Evolutionary conservation across 1,139 yeast species (phyloP).

Genomic region (Kodamaea ohmeri): DNA sequence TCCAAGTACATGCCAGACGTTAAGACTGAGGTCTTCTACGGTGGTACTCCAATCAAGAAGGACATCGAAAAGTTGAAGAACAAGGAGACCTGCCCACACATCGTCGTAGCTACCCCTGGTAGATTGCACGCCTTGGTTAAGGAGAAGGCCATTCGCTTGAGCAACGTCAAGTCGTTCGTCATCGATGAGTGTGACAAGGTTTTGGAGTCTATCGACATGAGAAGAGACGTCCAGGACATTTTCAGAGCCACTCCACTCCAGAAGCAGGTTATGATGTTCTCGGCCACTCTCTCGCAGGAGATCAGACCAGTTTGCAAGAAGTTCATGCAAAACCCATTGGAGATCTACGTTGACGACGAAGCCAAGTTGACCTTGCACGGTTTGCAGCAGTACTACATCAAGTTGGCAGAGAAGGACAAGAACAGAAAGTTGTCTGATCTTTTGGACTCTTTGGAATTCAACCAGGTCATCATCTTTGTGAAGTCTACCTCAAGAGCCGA

Average conservation of each 20-base stretch:
- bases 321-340: slow-evolving; percentile 97
- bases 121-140: slow-evolving; percentile 92
- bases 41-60: slow-evolving; percentile 86
- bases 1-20: slow-evolving; percentile 99
- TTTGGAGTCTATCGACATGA: slow-evolving; percentile 87
- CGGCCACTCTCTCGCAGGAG: slow-evolving; percentile 92
- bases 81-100: slow-evolving; percentile 94
- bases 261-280: slow-evolving; percentile 99
- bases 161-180: slow-evolving; percentile 90
- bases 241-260: slow-evolving; percentile 98
- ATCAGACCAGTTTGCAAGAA: slow-evolving; percentile 96
- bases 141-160: slow-evolving; percentile 83
- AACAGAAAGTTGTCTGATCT: slow-evolving; percentile 90
- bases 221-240: slow-evolving; percentile 97
- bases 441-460: slow-evolving; percentile 91
- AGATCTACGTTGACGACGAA: slow-evolving; percentile 96
- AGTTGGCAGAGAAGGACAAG: slow-evolving; percentile 87
- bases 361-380: slow-evolving; percentile 97
- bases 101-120: slow-evolving; percentile 98
- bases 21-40: slow-evolving; percentile 93
- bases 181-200: slow-evolving; percentile 99
- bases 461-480: slow-evolving; percentile 96
- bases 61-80: slow-evolving; percentile 87
- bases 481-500: slow-evolving; percentile 90
- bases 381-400: slow-evolving; percentile 92